These are phyloP conservation scores for Aureoboletus auriporus DNA, from an alignment of 768 basidiomycete species.

Conservation along the genomic window DNA sequence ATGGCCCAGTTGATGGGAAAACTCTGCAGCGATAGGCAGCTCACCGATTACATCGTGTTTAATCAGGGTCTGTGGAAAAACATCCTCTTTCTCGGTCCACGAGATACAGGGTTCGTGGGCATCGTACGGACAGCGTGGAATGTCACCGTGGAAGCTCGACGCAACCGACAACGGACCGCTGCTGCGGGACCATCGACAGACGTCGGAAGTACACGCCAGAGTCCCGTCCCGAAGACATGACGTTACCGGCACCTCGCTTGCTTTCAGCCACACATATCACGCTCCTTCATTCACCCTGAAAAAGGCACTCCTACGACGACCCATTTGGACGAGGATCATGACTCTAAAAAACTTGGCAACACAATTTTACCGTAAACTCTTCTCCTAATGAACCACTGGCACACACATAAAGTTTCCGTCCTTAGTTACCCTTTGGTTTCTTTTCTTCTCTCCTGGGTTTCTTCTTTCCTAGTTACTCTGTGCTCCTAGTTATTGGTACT, in stretches of 20 bases:
- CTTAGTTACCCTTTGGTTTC: too few species aligned
- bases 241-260: slow-evolving; percentile 11
- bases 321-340: slow-evolving; percentile 29
- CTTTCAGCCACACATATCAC: slow-evolving; percentile 12
- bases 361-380: slow-evolving; percentile 5
- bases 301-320: slow-evolving; percentile 26
- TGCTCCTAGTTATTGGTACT: too few species aligned
- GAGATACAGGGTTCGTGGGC: slow-evolving; percentile 41
- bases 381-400: slow-evolving; percentile 23
- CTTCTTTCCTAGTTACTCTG: too few species aligned
- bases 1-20: slow-evolving; percentile 53
- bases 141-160: slow-evolving; percentile 63
- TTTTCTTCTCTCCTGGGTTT: too few species aligned
- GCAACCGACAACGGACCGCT: slow-evolving; percentile 22
- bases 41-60: slow-evolving; percentile 29
- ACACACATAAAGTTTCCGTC: too few species aligned
- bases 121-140: slow-evolving; percentile 65
- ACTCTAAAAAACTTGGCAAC: slow-evolving; percentile 8
- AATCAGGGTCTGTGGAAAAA: slow-evolving; percentile 71
- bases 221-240: slow-evolving; percentile 16
- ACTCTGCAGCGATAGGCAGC: slow-evolving; percentile 33
- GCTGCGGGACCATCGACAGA: slow-evolving; percentile 11
- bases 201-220: slow-evolving; percentile 4
- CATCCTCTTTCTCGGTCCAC: slow-evolving; percentile 49
- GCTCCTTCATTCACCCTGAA: slow-evolving; percentile 17